These are phyloP conservation scores for Dactylellina leptospora DNA, from an alignment of 2,329 filamentous ascomycete species.

Conservation along the genomic window DNA sequence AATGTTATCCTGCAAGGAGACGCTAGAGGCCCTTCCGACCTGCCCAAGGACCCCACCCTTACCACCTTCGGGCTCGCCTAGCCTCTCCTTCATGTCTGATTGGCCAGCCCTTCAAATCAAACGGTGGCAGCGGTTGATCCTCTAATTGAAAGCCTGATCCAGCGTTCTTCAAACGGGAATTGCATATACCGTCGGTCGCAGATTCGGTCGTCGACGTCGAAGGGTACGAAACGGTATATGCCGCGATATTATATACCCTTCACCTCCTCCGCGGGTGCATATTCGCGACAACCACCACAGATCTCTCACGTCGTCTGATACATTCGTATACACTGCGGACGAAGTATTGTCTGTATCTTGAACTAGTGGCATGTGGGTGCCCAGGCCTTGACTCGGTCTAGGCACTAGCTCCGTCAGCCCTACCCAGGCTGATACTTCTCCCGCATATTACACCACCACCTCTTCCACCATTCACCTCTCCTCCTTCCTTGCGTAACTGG, in stretches of 20 bases:
- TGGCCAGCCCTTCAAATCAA: constrained; percentile 18
- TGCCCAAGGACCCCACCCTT: constrained; percentile 32
- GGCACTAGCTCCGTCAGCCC: constrained; percentile 52
- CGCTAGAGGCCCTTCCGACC: constrained; percentile 23
- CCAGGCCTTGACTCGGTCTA: constrained; percentile 19
- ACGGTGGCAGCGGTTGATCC: constrained; percentile 7
- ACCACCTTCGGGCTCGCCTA: constrained; percentile 52
- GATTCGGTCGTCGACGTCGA: constrained; percentile 4
- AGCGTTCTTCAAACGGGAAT: neutral
- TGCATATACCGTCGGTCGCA: neutral
- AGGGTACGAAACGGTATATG: neutral
- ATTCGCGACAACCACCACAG: no score
- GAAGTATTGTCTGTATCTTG: neutral
- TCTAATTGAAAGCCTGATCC: constrained; percentile 9
- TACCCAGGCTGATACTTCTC: constrained; percentile 51
- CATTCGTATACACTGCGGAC: neutral
- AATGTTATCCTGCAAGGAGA: constrained; percentile 38
- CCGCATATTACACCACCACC: constrained; percentile 32
- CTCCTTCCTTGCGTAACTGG: constrained; percentile 40
- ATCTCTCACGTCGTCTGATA: no score
- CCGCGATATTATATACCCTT: neutral
- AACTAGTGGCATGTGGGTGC: constrained; percentile 31
- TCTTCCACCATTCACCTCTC: constrained; percentile 9
- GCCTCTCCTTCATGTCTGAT: constrained; percentile 13
- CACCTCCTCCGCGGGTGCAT: neutral